Conservation (phyloP, 2,329 filamentous ascomycete species). For the Drechslerella coelobrocha region DNA sequence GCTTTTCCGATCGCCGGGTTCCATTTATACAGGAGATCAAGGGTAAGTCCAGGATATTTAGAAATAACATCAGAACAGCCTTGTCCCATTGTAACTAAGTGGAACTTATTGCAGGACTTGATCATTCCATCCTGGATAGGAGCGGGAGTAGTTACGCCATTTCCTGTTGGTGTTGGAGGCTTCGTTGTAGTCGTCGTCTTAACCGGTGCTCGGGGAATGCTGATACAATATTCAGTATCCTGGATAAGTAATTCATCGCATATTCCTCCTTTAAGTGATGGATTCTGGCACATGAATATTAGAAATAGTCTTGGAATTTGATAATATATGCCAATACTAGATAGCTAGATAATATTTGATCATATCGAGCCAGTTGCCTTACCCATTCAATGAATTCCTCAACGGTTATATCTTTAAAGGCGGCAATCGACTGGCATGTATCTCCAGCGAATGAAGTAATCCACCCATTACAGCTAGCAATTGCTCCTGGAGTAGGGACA, state of each 20-base stretch:
- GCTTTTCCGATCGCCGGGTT: constrained; percentile 25
- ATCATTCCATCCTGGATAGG: constrained; percentile 16
- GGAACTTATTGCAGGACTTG: constrained; percentile 25
- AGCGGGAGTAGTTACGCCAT: neutral
- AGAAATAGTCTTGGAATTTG: neutral
- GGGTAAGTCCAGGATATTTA: constrained; percentile 6
- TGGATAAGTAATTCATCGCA: constrained; percentile 15
- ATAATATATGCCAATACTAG: too few species aligned
- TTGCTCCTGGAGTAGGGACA: neutral
- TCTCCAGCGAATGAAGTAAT: constrained; percentile 15
- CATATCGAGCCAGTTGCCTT: neutral
- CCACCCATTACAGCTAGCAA: constrained; percentile 16
- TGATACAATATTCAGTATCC: constrained; percentile 24
- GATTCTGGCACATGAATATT: constrained; percentile 18
- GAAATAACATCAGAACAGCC: constrained; percentile 22
- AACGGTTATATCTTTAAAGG: constrained; percentile 10
- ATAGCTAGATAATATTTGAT: neutral
- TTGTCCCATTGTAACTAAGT: constrained; percentile 15
- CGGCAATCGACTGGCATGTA: constrained; percentile 14
- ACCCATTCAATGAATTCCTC: constrained; percentile 19
- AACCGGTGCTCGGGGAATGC: neutral
- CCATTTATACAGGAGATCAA: constrained; percentile 22
- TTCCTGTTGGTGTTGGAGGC: neutral
- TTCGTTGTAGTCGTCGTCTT: neutral
- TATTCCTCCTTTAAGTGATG: constrained; percentile 16